Conservation (phyloP, 768 basidiomycete genomes). For the Mrakia blollopis region DNA sequence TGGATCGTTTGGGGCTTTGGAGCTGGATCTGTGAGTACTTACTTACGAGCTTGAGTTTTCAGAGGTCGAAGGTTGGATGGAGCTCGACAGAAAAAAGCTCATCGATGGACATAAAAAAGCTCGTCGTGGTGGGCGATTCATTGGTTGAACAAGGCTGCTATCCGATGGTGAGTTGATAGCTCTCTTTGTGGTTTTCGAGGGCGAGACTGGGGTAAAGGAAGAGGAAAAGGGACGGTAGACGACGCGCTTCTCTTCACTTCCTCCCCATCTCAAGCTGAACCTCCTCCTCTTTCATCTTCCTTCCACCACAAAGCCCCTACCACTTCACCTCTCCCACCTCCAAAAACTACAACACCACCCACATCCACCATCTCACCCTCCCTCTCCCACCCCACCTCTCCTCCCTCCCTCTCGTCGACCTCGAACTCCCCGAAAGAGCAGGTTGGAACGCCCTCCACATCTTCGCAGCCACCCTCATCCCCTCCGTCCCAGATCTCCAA, state of each 20-base stretch:
- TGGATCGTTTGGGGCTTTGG: neutral
- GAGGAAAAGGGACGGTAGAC: no score
- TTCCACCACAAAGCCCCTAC: neutral
- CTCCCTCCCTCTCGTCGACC: neutral
- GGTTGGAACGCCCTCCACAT: conserved; percentile 27
- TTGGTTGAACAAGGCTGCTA: conserved; percentile 27
- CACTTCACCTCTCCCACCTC: conserved; percentile 5
- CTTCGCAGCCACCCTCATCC: conserved; percentile 23
- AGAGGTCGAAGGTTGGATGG: neutral
- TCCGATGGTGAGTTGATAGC: conserved; percentile 25
- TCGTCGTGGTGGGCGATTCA: conserved; percentile 32
- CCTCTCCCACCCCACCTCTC: conserved; percentile 14
- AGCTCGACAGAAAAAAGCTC: neutral
- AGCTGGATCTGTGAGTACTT: neutral
- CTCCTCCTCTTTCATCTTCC: neutral
- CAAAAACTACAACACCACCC: conserved; percentile 24
- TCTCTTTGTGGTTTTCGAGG: no score
- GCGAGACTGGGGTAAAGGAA: no score
- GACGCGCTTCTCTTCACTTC: neutral
- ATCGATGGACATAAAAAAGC: conserved; percentile 1
- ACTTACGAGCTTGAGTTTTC: neutral
- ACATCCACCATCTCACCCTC: conserved; percentile 24
- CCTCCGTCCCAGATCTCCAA: neutral
- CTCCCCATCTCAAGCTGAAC: no score
- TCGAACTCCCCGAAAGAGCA: neutral